Percentiles rank a stretch among this genome's conserved stretches.
phyloP scores from a whole-genome alignment of 2,329 filamentous ascomycete genomes.

The Fusarium agapanthi region DNA sequence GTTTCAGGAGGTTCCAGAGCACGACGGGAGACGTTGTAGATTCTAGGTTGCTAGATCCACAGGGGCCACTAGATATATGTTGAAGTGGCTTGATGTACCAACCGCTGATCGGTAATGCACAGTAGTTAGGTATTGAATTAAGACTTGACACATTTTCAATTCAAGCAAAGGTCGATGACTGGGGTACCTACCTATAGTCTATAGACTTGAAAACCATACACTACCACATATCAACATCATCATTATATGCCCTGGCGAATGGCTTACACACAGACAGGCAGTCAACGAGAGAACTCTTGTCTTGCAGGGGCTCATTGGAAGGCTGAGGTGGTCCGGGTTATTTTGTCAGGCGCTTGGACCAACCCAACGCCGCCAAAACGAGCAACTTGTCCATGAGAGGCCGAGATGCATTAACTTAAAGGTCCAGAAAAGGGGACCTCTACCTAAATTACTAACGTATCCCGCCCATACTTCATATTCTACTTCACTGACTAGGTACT shows the following conservation, averaged over 20 bases:
- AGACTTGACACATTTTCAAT: background rate
- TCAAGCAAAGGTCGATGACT: background rate
- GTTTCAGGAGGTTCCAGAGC: constrained; percentile 9
- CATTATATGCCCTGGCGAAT: background rate
- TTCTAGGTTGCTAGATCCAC: background rate
- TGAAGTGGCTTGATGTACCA: background rate
- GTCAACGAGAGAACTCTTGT: background rate
- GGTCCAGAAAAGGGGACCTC: constrained; percentile 46
- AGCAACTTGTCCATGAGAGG: constrained; percentile 42
- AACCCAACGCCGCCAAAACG: constrained; percentile 38
- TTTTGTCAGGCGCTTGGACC: constrained; percentile 45
- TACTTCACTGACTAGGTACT: constrained; percentile 19
- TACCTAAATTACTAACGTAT: constrained; percentile 26
- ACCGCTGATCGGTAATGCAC: background rate
- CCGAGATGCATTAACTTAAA: constrained; percentile 37
- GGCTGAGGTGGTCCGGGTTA: constrained; percentile 24
- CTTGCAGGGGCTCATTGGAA: background rate
- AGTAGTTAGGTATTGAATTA: background rate
- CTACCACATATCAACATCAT: background rate
- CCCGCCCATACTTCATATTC: constrained; percentile 2
- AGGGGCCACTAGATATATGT: background rate
- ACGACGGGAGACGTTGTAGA: background rate
- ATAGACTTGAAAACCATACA: background rate
- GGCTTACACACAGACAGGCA: background rate
- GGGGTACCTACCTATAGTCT: background rate